Evolutionary conservation across 1,284 basidiomycete genomes (phyloP).

Genomic region (Boletus semigastroideus): DNA sequence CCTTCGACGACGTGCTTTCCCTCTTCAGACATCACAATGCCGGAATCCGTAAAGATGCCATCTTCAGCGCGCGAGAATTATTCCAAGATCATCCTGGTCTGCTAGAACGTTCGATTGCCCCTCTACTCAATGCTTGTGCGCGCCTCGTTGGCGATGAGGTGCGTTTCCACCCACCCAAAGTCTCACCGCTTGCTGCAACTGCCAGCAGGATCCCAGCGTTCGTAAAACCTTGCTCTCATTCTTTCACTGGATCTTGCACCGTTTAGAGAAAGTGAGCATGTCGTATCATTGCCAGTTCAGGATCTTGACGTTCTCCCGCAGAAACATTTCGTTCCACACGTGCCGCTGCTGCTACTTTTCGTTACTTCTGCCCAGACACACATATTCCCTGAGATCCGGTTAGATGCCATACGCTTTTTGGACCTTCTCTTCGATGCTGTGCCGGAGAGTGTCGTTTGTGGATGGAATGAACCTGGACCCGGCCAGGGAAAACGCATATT

Average conservation of each 20-base stretch:
- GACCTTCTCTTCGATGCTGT: constrained; percentile 76
- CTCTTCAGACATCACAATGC: constrained; percentile 86
- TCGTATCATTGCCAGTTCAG: neutral
- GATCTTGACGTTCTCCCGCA: constrained; percentile 28
- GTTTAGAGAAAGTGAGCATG: constrained; percentile 56
- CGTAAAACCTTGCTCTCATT: constrained; percentile 61
- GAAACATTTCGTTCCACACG: constrained; percentile 72
- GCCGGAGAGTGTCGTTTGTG: constrained; percentile 65
- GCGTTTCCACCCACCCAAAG: constrained; percentile 10
- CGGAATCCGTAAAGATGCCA: constrained; percentile 75
- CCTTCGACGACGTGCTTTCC: constrained; percentile 75
- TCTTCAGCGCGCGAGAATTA: constrained; percentile 82
- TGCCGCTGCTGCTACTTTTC: constrained; percentile 76
- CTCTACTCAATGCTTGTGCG: constrained; percentile 66
- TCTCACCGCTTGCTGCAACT: neutral
- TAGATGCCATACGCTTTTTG: constrained; percentile 86
- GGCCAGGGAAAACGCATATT: constrained; percentile 63
- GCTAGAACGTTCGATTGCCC: constrained; percentile 56
- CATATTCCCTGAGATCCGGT: constrained; percentile 91
- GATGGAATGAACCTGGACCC: constrained; percentile 56
- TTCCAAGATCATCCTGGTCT: constrained; percentile 65
- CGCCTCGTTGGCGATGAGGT: constrained; percentile 84
- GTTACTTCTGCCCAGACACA: constrained; percentile 90
- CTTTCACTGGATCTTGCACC: constrained; percentile 72
- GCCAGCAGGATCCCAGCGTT: constrained; percentile 58